Evolutionary conservation across 495 filamentous ascomycete species (phyloP), one percentile per base, ranked within the genome.

Genomic region (Hypoxylon intermedium): DNA sequence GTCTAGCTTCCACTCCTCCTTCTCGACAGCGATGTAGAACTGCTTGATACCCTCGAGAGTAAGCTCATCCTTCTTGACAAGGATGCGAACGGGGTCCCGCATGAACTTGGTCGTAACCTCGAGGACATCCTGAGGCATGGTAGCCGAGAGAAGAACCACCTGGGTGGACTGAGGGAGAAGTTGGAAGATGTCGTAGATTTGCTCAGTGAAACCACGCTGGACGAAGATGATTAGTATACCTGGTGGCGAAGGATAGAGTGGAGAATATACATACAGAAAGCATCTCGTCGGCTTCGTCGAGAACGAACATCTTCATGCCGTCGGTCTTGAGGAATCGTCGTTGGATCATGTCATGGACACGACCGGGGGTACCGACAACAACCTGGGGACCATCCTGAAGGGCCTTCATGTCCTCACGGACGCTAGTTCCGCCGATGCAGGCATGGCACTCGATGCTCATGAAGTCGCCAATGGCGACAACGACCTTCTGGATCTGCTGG

Each of bases 41-140:
- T 98, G 94, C 86, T 98, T 98, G 73, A 98, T 89, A 86, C 94
- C 94, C 79, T 98, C 94, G 50, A 98, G 90, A 66, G 94, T 98
- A 76, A 98, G 85, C 76, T 98, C 94, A 74, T 92, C 95, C 83
- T 94, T 93, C 89, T 98, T 98, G 80, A 98, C 94, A 71, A 98
- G 86, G 74, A 98, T 97, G 71, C 95, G 92, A 75, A 98, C 89
- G 52, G 94, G 94, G 80, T 98, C 95, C 70, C 90, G 92, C 94
- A 98, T 98, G 85, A 98, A 98, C 83, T 98, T 98, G 76, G 94
- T 98, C 68, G 94, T 98, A 72, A 98, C 92, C 82, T 98, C 95
- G 53, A 98, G 90, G 51, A 98, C 94, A 70, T 98, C 95, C 82
- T 98, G 91, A 66, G 94, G 94, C 82, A 98, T 93, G 68, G 94